Evolutionary conservation across 1,284 basidiomycete species (phyloP).

Genomic region (Rhodotorula sp.): DNA sequence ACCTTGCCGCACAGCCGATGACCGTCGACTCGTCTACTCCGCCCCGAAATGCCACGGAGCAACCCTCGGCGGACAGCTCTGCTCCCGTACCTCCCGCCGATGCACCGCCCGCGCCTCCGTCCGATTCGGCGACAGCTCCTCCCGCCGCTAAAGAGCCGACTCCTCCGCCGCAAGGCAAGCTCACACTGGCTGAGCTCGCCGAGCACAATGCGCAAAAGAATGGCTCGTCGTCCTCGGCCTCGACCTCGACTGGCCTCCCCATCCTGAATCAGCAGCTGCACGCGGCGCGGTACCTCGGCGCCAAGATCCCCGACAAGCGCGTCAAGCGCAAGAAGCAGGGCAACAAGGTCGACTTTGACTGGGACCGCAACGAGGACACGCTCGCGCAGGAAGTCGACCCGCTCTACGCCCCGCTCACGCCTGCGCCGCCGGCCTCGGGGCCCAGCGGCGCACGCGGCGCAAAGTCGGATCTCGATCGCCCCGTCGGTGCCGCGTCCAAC

Average conservation of each 20-base stretch:
- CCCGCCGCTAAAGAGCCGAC: conserved; percentile 64
- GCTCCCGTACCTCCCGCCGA: conserved; percentile 46
- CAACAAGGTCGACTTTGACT: conserved; percentile 98
- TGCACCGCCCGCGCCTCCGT: conserved; percentile 50
- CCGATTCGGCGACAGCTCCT: conserved; percentile 68
- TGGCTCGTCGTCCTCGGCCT: not conserved
- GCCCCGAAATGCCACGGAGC: conserved; percentile 9
- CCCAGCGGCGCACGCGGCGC: no score
- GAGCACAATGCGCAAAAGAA: conserved; percentile 6
- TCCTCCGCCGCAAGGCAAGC: conserved; percentile 13
- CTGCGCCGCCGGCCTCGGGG: not conserved
- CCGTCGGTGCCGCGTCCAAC: not conserved
- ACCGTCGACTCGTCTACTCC: conserved; percentile 17
- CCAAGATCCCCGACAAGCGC: conserved; percentile 60
- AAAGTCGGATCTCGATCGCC: not conserved
- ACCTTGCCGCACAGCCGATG: conserved; percentile 6
- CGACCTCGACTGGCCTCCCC: not conserved
- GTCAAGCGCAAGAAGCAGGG: conserved; percentile 81
- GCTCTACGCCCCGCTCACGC: conserved; percentile 39
- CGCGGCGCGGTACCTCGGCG: conserved; percentile 73
- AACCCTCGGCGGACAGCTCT: conserved; percentile 50
- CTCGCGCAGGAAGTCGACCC: conserved; percentile 54
- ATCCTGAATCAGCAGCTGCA: conserved; percentile 32
- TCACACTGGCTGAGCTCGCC: conserved; percentile 41
- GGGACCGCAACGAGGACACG: conserved; percentile 93